Base-by-base conservation (phyloP, 2,329 filamentous ascomycete species). In the Verticillium zaregamsianum region DNA sequence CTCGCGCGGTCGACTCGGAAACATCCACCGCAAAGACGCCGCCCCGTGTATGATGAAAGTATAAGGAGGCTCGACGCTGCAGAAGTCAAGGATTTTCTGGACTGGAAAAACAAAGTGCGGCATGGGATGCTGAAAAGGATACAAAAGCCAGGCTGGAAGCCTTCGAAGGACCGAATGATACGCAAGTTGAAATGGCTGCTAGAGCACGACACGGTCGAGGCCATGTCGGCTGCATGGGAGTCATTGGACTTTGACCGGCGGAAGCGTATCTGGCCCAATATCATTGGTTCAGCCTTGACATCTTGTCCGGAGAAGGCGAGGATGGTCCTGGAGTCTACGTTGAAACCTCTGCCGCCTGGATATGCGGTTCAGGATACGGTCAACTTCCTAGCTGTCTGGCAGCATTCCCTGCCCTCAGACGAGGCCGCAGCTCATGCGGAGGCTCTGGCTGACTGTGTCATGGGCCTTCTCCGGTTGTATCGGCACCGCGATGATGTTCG, bases 321-420 rank as follows among this genome's bases (percentile, higher is more conserved):
- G 12, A 65, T 65, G 59, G 69, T 80, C 8, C 70, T 80, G 2
- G 66, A 71, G 20, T 76, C 76, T 4, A 80, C 76, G 0, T 61
- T 77, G 60, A 68, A 77, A 39, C 72, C 73, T 5, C 59, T 69
- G 12, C 70, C 74, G 1, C 75, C 74, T 0, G 73, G 73, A 1
- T 80, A 78, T 59, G 74, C 74, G 9, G 71, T 76, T 9, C 68
- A 72, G 5, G 78, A 80, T 59, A 69, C 69, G 1, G 61, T 79
- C 2, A 63, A 71, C 15, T 73, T 74, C 58, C 64, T 76, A 17
- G 70, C 70, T 14, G 66, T 66, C 4, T 64, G 64, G 61, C 64
- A 64, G 45, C 25, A n/a, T 25, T 32, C 32, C 14, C 55, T 55
- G 14, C 31, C 32, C 11, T 28, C 15, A 5, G 15, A 58, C 5